Evolutionary conservation across 1,284 basidiomycete species (phyloP).

Genomic region (Cutaneotrichosporon sp.): DNA sequence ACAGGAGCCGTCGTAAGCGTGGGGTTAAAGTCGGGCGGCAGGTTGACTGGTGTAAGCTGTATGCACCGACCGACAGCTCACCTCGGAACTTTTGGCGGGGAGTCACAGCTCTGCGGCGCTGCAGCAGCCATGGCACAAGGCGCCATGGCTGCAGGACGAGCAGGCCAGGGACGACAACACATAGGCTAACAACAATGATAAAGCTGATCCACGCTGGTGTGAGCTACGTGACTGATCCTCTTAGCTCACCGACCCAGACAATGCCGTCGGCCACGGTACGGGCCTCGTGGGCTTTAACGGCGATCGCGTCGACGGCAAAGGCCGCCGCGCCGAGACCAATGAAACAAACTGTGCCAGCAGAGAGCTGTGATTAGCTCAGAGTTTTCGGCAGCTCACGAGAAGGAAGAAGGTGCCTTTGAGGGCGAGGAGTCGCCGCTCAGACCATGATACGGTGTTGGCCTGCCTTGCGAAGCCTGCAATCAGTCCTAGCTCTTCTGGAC

Average conservation of each 20-base stretch:
- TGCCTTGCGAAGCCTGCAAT: conserved; percentile 32
- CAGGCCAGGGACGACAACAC: conserved; percentile 64
- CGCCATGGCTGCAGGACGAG: conserved; percentile 64
- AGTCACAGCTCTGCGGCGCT: conserved; percentile 59
- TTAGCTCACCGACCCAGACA: conserved; percentile 61
- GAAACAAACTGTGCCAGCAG: conserved; percentile 59
- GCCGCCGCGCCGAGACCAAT: conserved; percentile 61
- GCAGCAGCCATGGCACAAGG: conserved; percentile 55
- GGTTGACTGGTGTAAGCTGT: conserved; percentile 54
- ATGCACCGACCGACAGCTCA: conserved; percentile 45
- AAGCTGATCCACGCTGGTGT: conserved; percentile 50
- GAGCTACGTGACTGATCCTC: not conserved
- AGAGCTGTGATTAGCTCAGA: conserved; percentile 25
- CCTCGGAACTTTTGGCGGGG: conserved; percentile 73
- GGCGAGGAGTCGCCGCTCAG: conserved; percentile 56
- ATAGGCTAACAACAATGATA: conserved; percentile 61
- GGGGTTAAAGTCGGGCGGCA: conserved; percentile 65
- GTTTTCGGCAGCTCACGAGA: conserved; percentile 42
- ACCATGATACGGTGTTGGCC: conserved; percentile 60
- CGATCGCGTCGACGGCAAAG: conserved; percentile 61
- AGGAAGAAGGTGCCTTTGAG: conserved; percentile 67
- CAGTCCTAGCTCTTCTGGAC: not conserved
- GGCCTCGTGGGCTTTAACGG: conserved; percentile 47
- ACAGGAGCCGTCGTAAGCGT: conserved; percentile 61
- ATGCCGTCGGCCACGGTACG: conserved; percentile 61